Conservation (phyloP, 176 grass and related monocot genomes). For the Luzula sylvatica region DNA sequence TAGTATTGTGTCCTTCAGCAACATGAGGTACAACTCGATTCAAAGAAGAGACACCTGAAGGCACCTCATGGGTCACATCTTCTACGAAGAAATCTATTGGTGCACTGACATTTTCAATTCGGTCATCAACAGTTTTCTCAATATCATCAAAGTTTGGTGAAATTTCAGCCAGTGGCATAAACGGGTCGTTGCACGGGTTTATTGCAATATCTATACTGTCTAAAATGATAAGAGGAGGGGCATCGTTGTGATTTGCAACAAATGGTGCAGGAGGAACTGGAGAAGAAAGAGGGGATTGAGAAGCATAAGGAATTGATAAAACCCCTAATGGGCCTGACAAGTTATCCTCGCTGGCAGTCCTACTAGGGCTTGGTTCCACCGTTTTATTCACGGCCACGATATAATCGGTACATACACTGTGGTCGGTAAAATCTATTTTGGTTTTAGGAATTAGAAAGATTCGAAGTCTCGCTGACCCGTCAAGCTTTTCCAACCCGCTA, state of each 20-base stretch:
- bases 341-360: too few species aligned
- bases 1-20: constrained; percentile 33
- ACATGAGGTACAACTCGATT: constrained; percentile 30
- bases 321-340: too few species aligned
- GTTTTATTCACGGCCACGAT: constrained; percentile 82
- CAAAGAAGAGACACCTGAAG: constrained; percentile 30
- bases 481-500: constrained; percentile 48
- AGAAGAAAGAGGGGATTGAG: too few species aligned
- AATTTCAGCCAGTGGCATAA: constrained; percentile 5
- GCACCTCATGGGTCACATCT: too few species aligned
- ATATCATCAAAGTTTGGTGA: background rate
- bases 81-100: too few species aligned
- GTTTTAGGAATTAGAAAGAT: constrained; percentile 83
- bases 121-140: background rate
- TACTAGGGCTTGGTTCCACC: constrained; percentile 30
- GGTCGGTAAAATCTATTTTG: constrained; percentile 27
- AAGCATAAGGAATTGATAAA: too few species aligned
- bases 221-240: constrained; percentile 8
- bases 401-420: constrained; percentile 34
- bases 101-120: background rate
- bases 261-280: too few species aligned
- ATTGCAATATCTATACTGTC: constrained; percentile 11
- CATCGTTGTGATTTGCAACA: background rate
- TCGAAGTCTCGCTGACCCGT: constrained; percentile 42
- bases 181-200: constrained; percentile 3